Percentiles rank a stretch among this genome's conserved stretches.
Evolutionary conservation across 352 stramenopile genomes (phyloP).

Genomic region (Pythium folliculosum): DNA sequence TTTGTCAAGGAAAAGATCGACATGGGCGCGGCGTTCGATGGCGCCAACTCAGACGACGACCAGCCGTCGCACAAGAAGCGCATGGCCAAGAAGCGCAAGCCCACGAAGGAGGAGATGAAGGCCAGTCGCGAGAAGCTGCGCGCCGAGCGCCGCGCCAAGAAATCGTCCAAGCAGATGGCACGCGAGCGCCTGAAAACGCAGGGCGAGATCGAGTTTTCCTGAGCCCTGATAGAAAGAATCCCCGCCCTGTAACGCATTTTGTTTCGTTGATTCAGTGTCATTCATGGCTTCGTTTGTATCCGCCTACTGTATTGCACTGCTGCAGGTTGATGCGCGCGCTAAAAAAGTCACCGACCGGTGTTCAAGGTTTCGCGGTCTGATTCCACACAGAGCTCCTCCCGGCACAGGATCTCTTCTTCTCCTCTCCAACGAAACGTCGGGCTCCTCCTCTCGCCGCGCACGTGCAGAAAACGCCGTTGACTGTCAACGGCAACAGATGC

Average conservation of each 20-base stretch:
- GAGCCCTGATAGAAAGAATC: not conserved
- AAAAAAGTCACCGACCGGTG: not conserved
- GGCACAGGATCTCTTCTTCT: not conserved
- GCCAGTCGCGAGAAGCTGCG: slow-evolving; percentile 62
- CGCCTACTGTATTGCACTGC: not conserved
- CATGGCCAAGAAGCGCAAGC: slow-evolving; percentile 26
- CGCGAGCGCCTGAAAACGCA: slow-evolving; percentile 46
- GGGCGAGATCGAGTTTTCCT: slow-evolving; percentile 47
- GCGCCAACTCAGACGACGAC: slow-evolving; percentile 39
- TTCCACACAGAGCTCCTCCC: slow-evolving; percentile 12
- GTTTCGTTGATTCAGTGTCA: not conserved
- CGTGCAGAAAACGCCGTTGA: not conserved
- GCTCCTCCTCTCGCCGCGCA: not conserved
- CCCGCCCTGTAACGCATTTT: not conserved
- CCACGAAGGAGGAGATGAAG: slow-evolving; percentile 59
- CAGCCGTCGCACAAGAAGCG: slow-evolving; percentile 12
- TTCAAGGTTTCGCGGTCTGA: slow-evolving; percentile 14
- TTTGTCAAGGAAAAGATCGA: slow-evolving; percentile 54
- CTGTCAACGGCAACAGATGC: not conserved
- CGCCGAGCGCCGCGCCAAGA: slow-evolving; percentile 53
- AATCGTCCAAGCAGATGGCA: slow-evolving; percentile 59
- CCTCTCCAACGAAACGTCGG: not conserved
- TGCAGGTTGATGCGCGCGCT: not conserved
- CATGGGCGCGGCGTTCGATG: slow-evolving; percentile 78
- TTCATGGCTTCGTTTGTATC: not conserved